These are phyloP conservation scores for Aspergillus steynii DNA, from an alignment of 495 filamentous ascomycete genomes.

Conservation along the genomic window DNA sequence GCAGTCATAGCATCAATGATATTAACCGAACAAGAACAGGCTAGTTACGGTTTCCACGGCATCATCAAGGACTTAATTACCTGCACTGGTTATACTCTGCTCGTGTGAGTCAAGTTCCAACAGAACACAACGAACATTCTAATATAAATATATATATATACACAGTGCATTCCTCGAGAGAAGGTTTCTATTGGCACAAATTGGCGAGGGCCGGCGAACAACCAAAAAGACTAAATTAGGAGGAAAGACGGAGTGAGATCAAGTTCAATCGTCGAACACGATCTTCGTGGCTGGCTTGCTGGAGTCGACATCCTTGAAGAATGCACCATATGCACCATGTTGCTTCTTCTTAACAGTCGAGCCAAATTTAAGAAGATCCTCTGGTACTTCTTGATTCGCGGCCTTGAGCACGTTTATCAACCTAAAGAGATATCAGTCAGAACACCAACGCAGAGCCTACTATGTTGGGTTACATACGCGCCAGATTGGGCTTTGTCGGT, in stretches of 20 bases:
- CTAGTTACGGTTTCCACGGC: conserved; percentile 37
- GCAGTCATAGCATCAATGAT: conserved; percentile 33
- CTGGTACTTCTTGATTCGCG: conserved; percentile 85
- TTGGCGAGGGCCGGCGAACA: conserved; percentile 38
- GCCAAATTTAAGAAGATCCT: conserved; percentile 87
- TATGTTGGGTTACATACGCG: conserved; percentile 57
- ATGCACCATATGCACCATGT: conserved; percentile 88
- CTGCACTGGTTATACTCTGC: conserved; percentile 52
- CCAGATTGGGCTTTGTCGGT: conserved; percentile 87
- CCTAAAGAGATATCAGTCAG: conserved; percentile 31
- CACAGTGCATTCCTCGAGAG: conserved; percentile 61
- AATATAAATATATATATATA: conserved; percentile 30
- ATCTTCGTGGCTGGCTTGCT: conserved; percentile 89
- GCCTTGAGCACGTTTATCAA: conserved; percentile 90
- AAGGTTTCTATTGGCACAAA: conserved; percentile 53
- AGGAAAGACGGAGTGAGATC: conserved; percentile 21
- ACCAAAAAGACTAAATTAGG: conserved; percentile 22
- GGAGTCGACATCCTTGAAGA: conserved; percentile 78
- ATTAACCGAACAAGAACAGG: conserved; percentile 26
- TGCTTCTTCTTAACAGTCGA: conserved; percentile 99
- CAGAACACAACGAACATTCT: conserved; percentile 7
- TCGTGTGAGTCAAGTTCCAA: conserved; percentile 55
- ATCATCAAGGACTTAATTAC: conserved; percentile 51
- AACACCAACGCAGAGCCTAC: background rate
- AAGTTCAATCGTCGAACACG: conserved; percentile 71